Conservation (phyloP, 306 rosid species). For the Cucumis cinereus region DNA sequence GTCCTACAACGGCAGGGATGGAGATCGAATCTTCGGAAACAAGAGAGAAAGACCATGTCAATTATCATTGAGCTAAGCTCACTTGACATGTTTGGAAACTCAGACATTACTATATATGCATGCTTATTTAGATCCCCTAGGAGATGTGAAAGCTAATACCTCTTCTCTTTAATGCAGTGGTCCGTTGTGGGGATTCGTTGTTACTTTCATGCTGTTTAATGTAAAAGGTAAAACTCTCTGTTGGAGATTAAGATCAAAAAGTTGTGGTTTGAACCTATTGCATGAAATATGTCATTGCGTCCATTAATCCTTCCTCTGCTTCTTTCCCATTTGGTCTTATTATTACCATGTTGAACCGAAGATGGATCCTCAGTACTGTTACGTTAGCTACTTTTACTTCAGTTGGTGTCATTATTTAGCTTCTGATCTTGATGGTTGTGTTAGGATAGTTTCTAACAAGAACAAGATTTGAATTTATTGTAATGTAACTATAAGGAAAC, state of each 20-base stretch:
- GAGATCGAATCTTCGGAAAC: too few relatives aligned
- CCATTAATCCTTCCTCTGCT: not conserved
- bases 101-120: not conserved
- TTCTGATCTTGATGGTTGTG: not conserved
- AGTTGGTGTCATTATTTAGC: not conserved
- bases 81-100: not conserved
- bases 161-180: conserved; percentile 42
- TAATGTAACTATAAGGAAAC: too few relatives aligned
- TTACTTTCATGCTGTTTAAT: conserved; percentile 86
- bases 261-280: not conserved
- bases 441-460: too few relatives aligned
- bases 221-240: conserved; percentile 48
- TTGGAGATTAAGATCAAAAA: not conserved
- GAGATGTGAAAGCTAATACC: not conserved
- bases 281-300: not conserved
- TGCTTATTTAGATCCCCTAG: not conserved
- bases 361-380: not conserved
- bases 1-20: too few relatives aligned
- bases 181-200: conserved; percentile 91
- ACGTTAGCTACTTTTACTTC: not conserved
- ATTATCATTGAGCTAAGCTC: too few relatives aligned
- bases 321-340: not conserved
- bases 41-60: too few relatives aligned
- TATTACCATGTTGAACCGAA: not conserved
- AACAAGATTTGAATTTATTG: too few relatives aligned